Conservation (phyloP, 2,329 filamentous ascomycete species). For the Diaporthe citriasiana region DNA sequence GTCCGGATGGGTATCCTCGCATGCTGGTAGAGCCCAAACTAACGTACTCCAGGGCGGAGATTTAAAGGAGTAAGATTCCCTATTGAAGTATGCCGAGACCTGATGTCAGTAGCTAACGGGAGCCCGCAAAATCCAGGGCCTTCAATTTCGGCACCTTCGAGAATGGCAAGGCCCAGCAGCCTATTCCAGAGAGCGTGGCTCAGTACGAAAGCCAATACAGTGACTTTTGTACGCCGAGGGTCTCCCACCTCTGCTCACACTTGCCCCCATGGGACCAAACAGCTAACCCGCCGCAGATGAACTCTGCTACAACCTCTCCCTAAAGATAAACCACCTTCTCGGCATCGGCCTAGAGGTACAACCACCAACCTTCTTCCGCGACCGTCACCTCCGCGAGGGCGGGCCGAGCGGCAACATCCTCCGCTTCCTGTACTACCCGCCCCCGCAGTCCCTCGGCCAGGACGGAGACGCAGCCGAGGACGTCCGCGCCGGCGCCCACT, state of each 20-base stretch:
- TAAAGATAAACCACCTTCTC: constrained; percentile 77
- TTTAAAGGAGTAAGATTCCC: constrained; percentile 81
- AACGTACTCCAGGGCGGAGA: constrained; percentile 75
- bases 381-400: constrained; percentile 61
- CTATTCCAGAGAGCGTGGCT: constrained; percentile 76
- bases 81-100: background rate
- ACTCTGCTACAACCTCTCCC: constrained; percentile 41
- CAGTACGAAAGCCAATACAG: constrained; percentile 72
- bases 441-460: constrained; percentile 56
- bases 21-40: constrained; percentile 2
- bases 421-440: constrained; percentile 81
- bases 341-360: constrained; percentile 79
- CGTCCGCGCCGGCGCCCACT: constrained; percentile 91
- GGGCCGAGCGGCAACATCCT: constrained; percentile 71
- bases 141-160: constrained; percentile 92
- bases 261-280: background rate
- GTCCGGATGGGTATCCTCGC: background rate
- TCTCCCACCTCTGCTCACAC: background rate
- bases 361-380: constrained; percentile 67
- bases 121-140: constrained; percentile 66
- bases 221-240: constrained; percentile 80
- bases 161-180: constrained; percentile 79
- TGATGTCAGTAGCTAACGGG: constrained; percentile 1
- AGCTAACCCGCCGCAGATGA: constrained; percentile 24
- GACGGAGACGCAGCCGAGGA: constrained; percentile 64